Conservation (phyloP, 2,329 filamentous ascomycete genomes). For the Cladobotryum mycophilum region DNA sequence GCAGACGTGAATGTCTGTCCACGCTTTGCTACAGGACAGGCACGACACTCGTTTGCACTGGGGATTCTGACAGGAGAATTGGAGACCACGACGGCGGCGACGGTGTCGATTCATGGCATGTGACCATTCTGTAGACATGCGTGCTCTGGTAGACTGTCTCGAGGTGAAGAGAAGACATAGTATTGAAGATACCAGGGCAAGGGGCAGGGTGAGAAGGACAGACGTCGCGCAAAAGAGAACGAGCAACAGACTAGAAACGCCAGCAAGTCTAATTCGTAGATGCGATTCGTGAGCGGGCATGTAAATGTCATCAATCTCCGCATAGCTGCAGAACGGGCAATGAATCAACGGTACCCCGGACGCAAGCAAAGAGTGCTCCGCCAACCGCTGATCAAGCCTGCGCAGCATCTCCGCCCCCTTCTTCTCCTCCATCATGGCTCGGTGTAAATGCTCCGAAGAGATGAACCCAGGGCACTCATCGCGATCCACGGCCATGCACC, state of each 20-base stretch:
- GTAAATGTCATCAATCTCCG: slow-evolving; percentile 76
- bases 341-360: slow-evolving; percentile 69
- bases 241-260: slow-evolving; percentile 42
- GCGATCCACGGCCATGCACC: slow-evolving; percentile 71
- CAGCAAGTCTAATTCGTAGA: slow-evolving; percentile 51
- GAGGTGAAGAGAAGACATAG: slow-evolving; percentile 39
- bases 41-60: slow-evolving; percentile 68
- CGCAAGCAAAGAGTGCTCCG: slow-evolving; percentile 67
- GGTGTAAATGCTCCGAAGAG: slow-evolving; percentile 60
- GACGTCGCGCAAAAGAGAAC: slow-evolving; percentile 47
- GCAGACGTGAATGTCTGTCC: slow-evolving; percentile 85
- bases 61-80: slow-evolving; percentile 70
- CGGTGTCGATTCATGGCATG: slow-evolving; percentile 61
- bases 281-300: slow-evolving; percentile 48
- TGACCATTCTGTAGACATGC: slow-evolving; percentile 42
- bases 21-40: slow-evolving; percentile 72
- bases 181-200: slow-evolving; percentile 43
- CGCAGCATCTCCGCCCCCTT: slow-evolving; percentile 65
- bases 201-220: slow-evolving; percentile 50
- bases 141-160: slow-evolving; percentile 35
- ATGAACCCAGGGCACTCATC: slow-evolving; percentile 70
- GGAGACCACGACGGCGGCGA: slow-evolving; percentile 63
- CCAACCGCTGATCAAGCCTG: slow-evolving; percentile 73
- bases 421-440: slow-evolving; percentile 63
- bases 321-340: slow-evolving; percentile 89